Conservation (phyloP, 306 rosid genomes). For the Casuarina cunninghamiana region DNA sequence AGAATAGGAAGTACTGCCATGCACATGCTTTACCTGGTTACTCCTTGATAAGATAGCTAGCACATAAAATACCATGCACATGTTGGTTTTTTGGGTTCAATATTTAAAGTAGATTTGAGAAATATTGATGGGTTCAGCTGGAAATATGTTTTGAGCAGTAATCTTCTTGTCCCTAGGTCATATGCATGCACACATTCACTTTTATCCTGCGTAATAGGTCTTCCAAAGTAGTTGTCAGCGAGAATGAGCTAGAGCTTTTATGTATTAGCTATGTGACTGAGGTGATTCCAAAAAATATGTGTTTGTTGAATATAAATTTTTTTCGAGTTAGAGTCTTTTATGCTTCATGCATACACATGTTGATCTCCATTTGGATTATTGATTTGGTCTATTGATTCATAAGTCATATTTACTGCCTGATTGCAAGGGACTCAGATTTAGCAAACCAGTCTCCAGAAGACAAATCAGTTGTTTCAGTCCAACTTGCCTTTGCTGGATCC, state of each 20-base stretch:
- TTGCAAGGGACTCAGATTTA: slow-evolving; percentile 55
- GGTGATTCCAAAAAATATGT: slow-evolving; percentile 15
- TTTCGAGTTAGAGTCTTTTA: not conserved
- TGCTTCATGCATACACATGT: not conserved
- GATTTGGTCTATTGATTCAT: slow-evolving; percentile 17
- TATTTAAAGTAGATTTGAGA: not conserved
- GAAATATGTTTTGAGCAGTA: not conserved
- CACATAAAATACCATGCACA: not conserved
- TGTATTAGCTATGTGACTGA: slow-evolving; percentile 1
- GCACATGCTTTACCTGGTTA: not conserved
- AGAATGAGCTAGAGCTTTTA: not conserved
- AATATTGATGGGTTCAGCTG: not conserved
- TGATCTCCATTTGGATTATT: not conserved
- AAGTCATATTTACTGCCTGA: slow-evolving; percentile 24
- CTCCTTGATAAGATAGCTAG: not conserved
- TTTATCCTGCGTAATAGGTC: not conserved
- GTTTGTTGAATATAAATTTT: slow-evolving; percentile 7
- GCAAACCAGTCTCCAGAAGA: slow-evolving; percentile 45
- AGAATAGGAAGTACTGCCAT: not conserved
- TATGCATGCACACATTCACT: not conserved
- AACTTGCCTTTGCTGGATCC: slow-evolving; percentile 60
- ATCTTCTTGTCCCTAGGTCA: not conserved
- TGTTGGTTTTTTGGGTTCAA: not conserved
- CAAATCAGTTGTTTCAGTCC: slow-evolving; percentile 58
- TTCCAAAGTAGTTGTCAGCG: not conserved